Evolutionary conservation across 441 rosid species (phyloP), one percentile per base, ranked within the genome.

Genomic region (Adansonia madagascariensis): DNA sequence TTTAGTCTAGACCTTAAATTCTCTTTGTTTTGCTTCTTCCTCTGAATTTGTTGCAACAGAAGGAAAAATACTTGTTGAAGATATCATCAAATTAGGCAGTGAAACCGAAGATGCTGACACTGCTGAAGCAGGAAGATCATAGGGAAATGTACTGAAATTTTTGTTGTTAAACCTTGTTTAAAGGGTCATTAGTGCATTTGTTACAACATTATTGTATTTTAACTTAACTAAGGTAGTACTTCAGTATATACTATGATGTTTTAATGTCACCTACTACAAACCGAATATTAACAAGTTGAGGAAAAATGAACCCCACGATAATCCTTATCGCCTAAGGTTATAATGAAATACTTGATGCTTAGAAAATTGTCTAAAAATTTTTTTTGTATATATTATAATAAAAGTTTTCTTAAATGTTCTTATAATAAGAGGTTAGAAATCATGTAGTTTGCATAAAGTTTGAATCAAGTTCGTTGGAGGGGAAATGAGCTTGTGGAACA

Each of bases 1-100:
- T 14, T 11, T 46, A 7, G 10, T 64, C 55, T 14, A 7, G n/a
- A 73, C 31, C 60, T 73, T 44, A 69, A 17, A 22, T 69, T 69
- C 43, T 27, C 57, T 22, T 49, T 69, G 41, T 47, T 68, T 46
- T 50, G 63, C 47, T 20, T 24, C 27, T 56, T 62, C 35, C 17
- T 8, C 24, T 15, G 20, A n/a, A 66, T 76, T 77, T 69, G 71
- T 66, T 61, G 64, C 67, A 80, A 64, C 88, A 89, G 94, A 89
- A 65, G 94, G 94, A 4, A 86, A 82, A 83, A 89, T 91, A 70
- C 85, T 86, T 20, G 92, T 91, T 0, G 85, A 87, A 82, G 94
- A 91, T 83, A 77, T 89, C 14, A 84, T 89, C 63, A 86, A 85
- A 86, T 73, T 89, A 84, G 90, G 89, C 0, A 81, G 86, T 18